A percentile compares a stretch with the other conserved stretches of the same genome.
These are phyloP conservation scores for Thielaviopsis ethacetica DNA, from an alignment of 2,329 filamentous ascomycete genomes.

Conservation along the genomic window DNA sequence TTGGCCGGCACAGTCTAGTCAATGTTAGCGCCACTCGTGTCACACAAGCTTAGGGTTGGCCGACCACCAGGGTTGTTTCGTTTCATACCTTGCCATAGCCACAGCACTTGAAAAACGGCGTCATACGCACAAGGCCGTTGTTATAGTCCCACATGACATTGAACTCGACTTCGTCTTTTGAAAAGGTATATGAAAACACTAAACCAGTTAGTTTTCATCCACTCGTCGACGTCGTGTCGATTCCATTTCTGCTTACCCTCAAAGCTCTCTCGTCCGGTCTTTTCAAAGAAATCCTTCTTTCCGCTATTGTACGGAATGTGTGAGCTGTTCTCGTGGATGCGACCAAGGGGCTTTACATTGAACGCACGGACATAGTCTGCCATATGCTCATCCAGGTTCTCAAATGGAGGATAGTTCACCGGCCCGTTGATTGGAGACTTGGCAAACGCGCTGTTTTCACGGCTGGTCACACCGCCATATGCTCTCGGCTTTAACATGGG, in stretches of 20 bases:
- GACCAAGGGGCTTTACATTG: constrained; percentile 47
- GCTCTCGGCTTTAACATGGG: background rate
- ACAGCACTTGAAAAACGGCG: constrained; percentile 83
- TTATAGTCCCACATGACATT: constrained; percentile 96
- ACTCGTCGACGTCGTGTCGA: constrained; percentile 6
- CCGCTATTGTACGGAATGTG: constrained; percentile 91
- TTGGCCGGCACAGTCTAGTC: constrained; percentile 71
- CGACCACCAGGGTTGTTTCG: constrained; percentile 11
- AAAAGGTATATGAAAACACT: constrained; percentile 80
- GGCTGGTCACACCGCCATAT: background rate
- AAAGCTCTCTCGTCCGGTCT: constrained; percentile 75
- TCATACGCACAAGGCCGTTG: constrained; percentile 82
- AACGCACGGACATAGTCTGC: constrained; percentile 44
- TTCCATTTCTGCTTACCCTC: constrained; percentile 44
- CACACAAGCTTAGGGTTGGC: background rate
- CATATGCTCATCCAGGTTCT: constrained; percentile 43
- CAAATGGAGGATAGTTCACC: constrained; percentile 59
- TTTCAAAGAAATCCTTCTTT: constrained; percentile 76
- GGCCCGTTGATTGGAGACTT: constrained; percentile 30
- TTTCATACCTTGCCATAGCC: constrained; percentile 64
- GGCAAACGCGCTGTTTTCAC: constrained; percentile 1
- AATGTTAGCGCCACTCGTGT: constrained; percentile 2
- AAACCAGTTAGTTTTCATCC: background rate
- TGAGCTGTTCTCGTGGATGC: constrained; percentile 43
- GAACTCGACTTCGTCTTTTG: constrained; percentile 49